Percentiles rank a stretch among this genome's conserved stretches.
Conservation (phyloP, 352 stramenopile genomes). For the Phytophthora cajani region DNA sequence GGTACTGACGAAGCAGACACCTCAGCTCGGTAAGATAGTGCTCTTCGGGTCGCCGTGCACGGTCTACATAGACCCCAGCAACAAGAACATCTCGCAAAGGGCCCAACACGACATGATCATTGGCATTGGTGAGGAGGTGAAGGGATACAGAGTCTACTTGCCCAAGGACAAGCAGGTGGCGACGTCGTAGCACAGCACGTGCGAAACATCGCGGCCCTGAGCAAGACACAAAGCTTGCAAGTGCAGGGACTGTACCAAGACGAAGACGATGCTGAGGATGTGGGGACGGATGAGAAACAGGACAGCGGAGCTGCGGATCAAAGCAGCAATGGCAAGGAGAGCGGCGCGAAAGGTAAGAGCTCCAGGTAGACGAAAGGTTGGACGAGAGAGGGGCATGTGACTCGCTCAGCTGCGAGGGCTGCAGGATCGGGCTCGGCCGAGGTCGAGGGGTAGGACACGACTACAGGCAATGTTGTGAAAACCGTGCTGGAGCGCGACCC, state of each 20-base stretch:
- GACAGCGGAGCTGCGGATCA: neutral
- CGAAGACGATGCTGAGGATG: neutral
- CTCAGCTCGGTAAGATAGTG: too few species aligned
- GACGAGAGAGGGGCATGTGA: neutral
- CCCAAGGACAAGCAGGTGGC: neutral
- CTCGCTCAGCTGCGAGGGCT: neutral
- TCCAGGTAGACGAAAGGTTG: neutral
- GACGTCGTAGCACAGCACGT: neutral
- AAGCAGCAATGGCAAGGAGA: neutral
- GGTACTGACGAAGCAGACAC: neutral
- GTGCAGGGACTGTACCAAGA: neutral
- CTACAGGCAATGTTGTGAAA: neutral
- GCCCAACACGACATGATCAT: neutral
- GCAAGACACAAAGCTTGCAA: neutral
- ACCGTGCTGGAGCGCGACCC: too few species aligned
- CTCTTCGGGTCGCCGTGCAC: neutral
- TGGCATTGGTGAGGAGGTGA: neutral
- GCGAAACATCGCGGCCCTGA: neutral
- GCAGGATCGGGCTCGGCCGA: too few species aligned
- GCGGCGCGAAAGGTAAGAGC: too few species aligned
- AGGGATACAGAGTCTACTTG: neutral
- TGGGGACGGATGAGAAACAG: too few species aligned
- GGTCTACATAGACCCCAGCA: neutral
- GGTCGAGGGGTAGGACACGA: neutral
- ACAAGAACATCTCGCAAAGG: neutral